Evolutionary conservation across 2,329 filamentous ascomycete genomes (phyloP), one percentile per base, ranked within the genome.

Genomic region (Hypomyces rosellus): DNA sequence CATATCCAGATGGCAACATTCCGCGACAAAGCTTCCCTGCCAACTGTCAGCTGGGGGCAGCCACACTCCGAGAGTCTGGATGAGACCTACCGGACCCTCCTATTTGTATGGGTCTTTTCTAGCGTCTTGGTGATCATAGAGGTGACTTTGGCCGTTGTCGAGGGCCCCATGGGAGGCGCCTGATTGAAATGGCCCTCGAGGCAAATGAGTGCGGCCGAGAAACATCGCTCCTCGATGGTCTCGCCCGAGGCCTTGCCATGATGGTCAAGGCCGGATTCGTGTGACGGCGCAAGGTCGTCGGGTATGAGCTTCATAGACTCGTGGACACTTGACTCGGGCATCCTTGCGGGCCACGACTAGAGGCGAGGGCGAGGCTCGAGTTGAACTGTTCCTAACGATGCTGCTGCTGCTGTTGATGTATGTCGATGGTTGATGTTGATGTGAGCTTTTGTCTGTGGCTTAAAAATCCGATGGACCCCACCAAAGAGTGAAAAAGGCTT

Each of bases 1-100:
- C 81, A 82, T 57, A 84, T 77, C 82, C 82, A 85, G 50, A 85
- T 78, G 54, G 78, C 76, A 25, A 85, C 76, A 56, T 85, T 85
- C 53, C 75, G 75, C 4, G 81, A 80, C 37, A 85, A 66, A 3
- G 74, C 72, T 62, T 84, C 81, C 56, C 80, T 83, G 22, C 8
- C 12, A 39, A 13, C n/a, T 33, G 36, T 39, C 8, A 20, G 15
- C 30, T 13, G 18, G 9, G 9, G 9, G 37, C 34, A 7, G 9
- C 25, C 8, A 30, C 25, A 30, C 20, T 30, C 6, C 6, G 6
- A 30, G 25, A 30, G 25, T 30, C 9, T 15, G 20, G 9, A 11
- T 20, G 42, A 12, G 25, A 20, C 71, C 56, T 64, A 83, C 78
- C 81, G 74, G 34, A 82, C 78, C 53, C 82, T 78, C 50, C 80